Base-by-base conservation (phyloP, 805 yeast genomes). In the Monosporozyma servazzii region DNA sequence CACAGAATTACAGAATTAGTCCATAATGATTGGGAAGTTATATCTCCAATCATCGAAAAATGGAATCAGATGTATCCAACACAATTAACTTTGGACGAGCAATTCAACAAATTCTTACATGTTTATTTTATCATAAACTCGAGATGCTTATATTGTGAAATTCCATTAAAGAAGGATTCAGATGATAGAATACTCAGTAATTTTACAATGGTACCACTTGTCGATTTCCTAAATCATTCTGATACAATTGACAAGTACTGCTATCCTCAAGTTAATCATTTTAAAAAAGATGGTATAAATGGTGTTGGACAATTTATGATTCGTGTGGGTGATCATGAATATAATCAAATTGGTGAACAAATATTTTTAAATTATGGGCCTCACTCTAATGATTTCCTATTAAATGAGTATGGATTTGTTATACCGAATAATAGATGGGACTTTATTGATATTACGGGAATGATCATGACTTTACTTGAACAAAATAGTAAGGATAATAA, bases 91-190 rank as follows among this genome's bases (percentile, higher is more conserved):
- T 4, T 49, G 2, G 50, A 50, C 3, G 39, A 42, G 9, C 40
- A 39, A 29, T 53, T 37, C 40, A 20, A 33, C 4, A 58, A 61
- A 3, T 83, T 76, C 57, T 59, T 82, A 10, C 81, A 88, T 79
- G 79, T 86, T 0, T 91, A 96, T 95, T 74, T 86, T 59, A 82
- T 91, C 60, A 86, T 90, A 51, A 91, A 93, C 64, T 84, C 97
- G 1, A 82, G 99, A 69, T 91, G 98, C 65, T 71, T 91, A 5
- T 90, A 88, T 64, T 82, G 84, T 82, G 75, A 77, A 3, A 67
- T 87, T 1, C 82, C 86, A 1, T 73, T 76, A 46, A 75, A 76
- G 36, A 75, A 76, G 51, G 43, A 33, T 18, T 15, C 17, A 5
- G 69, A 72, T 17, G 62, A 63, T 2, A 77, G 71, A 25, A 33